These are phyloP conservation scores for Lippia alba DNA, from an alignment of 305 asterid species.

Conservation along the genomic window DNA sequence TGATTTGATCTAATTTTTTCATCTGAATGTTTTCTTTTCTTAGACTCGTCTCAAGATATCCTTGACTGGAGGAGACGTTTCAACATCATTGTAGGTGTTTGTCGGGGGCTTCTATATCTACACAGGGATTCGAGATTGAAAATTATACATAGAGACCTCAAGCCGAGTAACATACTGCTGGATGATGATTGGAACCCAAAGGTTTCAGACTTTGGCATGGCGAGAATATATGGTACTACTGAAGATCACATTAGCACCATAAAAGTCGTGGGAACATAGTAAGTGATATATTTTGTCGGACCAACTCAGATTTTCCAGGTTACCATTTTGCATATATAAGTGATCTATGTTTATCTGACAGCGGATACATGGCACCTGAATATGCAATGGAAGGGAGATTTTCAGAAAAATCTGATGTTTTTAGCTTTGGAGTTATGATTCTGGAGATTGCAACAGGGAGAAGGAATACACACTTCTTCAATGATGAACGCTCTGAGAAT, in stretches of 20 bases:
- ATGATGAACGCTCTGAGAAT: constrained; percentile 35
- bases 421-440: constrained; percentile 49
- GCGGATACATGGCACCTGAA: constrained; percentile 57
- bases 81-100: neutral
- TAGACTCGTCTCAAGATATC: neutral
- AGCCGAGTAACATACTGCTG: neutral
- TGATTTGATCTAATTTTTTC: neutral
- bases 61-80: neutral
- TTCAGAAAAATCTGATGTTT: constrained; percentile 46
- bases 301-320: too few species aligned
- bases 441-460: constrained; percentile 44
- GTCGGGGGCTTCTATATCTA: neutral
- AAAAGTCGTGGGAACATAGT: neutral
- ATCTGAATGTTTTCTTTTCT: neutral
- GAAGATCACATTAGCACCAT: neutral
- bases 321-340: too few species aligned
- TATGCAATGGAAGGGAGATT: constrained; percentile 44
- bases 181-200: neutral
- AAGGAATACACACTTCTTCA: constrained; percentile 38
- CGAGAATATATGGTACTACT: neutral
- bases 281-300: neutral
- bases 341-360: constrained; percentile 21
- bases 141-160: neutral
- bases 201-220: neutral
- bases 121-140: neutral